Percentiles rank a stretch among this genome's conserved stretches.
Evolutionary conservation across 768 basidiomycete genomes (phyloP).

Genomic region (Lyophyllum semitale): DNA sequence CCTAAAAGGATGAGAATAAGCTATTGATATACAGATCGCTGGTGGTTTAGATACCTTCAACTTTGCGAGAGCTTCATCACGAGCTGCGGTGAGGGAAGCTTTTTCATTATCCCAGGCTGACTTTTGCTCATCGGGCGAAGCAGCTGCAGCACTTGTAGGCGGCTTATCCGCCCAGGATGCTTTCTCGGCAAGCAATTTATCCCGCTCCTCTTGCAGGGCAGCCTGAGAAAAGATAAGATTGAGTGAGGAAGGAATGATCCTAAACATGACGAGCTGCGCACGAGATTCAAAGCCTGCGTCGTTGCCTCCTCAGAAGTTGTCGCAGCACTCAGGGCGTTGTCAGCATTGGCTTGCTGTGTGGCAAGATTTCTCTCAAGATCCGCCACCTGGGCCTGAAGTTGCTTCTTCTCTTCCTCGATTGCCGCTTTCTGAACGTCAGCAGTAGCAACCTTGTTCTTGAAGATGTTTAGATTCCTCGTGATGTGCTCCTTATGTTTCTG

Average conservation of each 20-base stretch:
- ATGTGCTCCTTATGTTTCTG: conserved; percentile 35
- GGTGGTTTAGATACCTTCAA: conserved; percentile 45
- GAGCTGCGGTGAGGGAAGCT: conserved; percentile 52
- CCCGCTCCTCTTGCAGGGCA: conserved; percentile 57
- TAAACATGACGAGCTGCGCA: conserved; percentile 22
- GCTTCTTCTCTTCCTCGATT: conserved; percentile 37
- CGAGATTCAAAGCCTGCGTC: conserved; percentile 38
- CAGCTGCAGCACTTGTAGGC: conserved; percentile 24
- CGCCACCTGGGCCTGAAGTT: conserved; percentile 39
- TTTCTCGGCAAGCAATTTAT: conserved; percentile 63
- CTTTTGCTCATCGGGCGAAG: conserved; percentile 29
- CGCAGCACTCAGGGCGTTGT: conserved; percentile 16
- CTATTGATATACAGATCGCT: neutral
- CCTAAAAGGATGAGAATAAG: conserved; percentile 24
- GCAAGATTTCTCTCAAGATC: conserved; percentile 37
- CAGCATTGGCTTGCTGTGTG: conserved; percentile 28
- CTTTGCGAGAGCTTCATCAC: conserved; percentile 60
- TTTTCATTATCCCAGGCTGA: conserved; percentile 62
- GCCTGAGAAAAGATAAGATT: conserved; percentile 37
- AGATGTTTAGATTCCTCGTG: conserved; percentile 28
- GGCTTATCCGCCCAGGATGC: conserved; percentile 39
- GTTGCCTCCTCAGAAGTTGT: conserved; percentile 24
- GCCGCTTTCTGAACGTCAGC: conserved; percentile 37
- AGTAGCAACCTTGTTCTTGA: conserved; percentile 34
- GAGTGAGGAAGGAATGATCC: neutral